Conservation (phyloP, 1,139 yeast genomes). For the Pichia sp. region DNA sequence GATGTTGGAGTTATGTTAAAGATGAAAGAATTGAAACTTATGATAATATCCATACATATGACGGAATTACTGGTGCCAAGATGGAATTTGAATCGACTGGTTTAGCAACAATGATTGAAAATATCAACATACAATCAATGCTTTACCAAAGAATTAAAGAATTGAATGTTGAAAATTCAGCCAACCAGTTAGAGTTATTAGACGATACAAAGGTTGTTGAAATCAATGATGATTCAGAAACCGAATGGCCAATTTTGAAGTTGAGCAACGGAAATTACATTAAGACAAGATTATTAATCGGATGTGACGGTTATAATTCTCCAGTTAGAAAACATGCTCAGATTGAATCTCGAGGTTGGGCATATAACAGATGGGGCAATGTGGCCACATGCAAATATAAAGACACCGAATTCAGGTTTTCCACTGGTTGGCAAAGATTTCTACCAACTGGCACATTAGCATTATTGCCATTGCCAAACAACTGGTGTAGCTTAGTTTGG, state of each 20-base stretch:
- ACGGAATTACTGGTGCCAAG: conserved; percentile 65
- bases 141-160: conserved; percentile 53
- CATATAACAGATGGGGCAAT: conserved; percentile 77
- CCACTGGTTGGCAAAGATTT: conserved; percentile 89
- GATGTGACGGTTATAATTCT: conserved; percentile 95
- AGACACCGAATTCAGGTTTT: conserved; percentile 57
- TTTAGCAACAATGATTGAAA: conserved; percentile 86
- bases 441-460: conserved; percentile 92
- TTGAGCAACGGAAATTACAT: conserved; percentile 59
- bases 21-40: conserved; percentile 70
- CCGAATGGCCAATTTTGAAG: conserved; percentile 73
- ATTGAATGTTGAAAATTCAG: conserved; percentile 28
- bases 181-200: conserved; percentile 37
- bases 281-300: conserved; percentile 71
- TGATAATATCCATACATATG: conserved; percentile 80
- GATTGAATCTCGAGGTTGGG: conserved; percentile 89
- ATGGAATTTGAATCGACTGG: conserved; percentile 63
- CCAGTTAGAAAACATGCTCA: conserved; percentile 82
- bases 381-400: conserved; percentile 81
- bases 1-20: conserved; percentile 68
- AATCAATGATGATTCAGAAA: conserved; percentile 34
- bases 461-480: conserved; percentile 77
- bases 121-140: conserved; percentile 72
- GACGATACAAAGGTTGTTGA: conserved; percentile 62
- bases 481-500: conserved; percentile 90